These are phyloP conservation scores for Pugionium dolabratum DNA, from an alignment of 345 rosid species.

Conservation along the genomic window DNA sequence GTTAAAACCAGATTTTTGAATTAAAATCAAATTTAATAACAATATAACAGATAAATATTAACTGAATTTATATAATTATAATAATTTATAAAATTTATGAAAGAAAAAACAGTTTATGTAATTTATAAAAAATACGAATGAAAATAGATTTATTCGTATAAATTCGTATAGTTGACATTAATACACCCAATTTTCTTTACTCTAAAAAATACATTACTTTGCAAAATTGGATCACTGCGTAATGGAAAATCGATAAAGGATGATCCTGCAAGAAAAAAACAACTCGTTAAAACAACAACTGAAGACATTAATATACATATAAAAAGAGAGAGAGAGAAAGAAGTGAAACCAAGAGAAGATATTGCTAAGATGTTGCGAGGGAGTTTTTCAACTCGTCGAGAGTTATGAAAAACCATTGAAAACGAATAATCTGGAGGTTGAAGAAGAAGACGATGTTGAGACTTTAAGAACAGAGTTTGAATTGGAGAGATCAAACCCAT, in stretches of 20 bases:
- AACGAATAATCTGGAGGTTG: constrained; percentile 22
- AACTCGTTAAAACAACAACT: constrained; percentile 7
- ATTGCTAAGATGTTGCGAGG: constrained; percentile 12
- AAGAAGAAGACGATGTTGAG: constrained; percentile 33
- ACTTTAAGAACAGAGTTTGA: constrained; percentile 30
- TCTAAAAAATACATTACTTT: constrained; percentile 30
- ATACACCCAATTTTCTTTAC: too few species aligned
- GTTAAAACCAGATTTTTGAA: too few species aligned
- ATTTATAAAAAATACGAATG: too few species aligned
- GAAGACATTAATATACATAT: neutral
- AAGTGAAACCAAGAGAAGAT: constrained; percentile 33
- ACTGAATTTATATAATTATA: too few species aligned
- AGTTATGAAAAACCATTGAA: neutral
- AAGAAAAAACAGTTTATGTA: too few species aligned
- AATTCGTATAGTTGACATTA: too few species aligned
- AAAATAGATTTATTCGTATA: too few species aligned
- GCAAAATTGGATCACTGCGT: constrained; percentile 29
- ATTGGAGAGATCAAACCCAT: constrained; percentile 34
- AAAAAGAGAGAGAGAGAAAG: neutral
- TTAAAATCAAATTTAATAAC: too few species aligned
- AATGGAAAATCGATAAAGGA: constrained; percentile 23
- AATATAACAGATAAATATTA: too few species aligned
- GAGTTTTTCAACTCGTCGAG: constrained; percentile 14
- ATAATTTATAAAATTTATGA: too few species aligned
- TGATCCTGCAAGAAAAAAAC: constrained; percentile 22